Evolutionary conservation across 2,329 filamentous ascomycete genomes (phyloP), one percentile per base, ranked within the genome.

Genomic region (Verruconis gallopava): DNA sequence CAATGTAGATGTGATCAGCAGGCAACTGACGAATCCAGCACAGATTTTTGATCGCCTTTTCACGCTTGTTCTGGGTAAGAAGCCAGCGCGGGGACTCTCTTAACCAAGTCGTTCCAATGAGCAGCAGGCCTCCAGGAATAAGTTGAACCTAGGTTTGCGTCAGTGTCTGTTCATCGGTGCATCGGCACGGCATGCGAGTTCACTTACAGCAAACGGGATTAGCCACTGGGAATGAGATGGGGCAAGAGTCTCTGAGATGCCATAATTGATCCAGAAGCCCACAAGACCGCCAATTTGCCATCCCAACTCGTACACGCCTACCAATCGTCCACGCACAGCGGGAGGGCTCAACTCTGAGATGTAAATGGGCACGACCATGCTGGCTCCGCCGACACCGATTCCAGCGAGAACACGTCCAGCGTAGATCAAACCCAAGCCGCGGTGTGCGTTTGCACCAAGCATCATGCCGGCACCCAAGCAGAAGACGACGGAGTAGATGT

Each of bases 391-490:
- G 4, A 75, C 68, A 39, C 71, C 72, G 15, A 78, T 54, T 21
- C 73, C 73, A 44, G 71, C 69, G 1, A 77, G 57, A 1, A 75
- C 71, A 46, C 72, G 62, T n/a, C 72, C 72, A 37, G 57, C 72
- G 44, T 73, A 72, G 46, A 75, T 66, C 4, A 72, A 57, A 3
- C 74, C 78, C n/a, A 86, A 65, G 20, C 78, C 79, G 21, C 75
- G 68, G 3, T 69, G 61, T 6, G 65, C 67, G 50, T 69, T 77
- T 37, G 73, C 77, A 37, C 76, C 81, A 18, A 85, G 63, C 77
- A 84, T 85, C 49, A 86, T 56, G 41, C 78, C 79, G 34, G 80
- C 76, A 46, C 82, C 83, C 6, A 86, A 53, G 41, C 75, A 68
- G 58, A 88, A 88, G 48, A 88, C 50, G 22, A 71, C 42, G 2